These are phyloP conservation scores for Akanthomyces muscarius DNA, from an alignment of 2,329 filamentous ascomycete species.

Conservation along the genomic window DNA sequence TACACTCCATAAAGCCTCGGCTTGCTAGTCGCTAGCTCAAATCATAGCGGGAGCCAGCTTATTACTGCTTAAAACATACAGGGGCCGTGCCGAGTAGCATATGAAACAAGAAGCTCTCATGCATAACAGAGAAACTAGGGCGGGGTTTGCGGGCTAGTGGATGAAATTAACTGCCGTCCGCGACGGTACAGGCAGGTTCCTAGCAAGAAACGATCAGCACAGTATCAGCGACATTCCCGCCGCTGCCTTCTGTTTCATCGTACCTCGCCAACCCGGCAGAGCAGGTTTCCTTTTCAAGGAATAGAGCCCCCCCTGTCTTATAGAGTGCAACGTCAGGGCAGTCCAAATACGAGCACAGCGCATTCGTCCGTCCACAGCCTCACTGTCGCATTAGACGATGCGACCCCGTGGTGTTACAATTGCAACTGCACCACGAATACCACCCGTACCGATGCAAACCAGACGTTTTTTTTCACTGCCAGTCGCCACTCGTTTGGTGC, in stretches of 20 bases:
- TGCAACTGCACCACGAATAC: background rate
- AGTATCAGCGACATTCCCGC: background rate
- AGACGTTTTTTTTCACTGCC: too few relatives aligned
- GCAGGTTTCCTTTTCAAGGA: background rate
- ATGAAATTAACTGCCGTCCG: background rate
- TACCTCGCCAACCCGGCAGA: too few relatives aligned
- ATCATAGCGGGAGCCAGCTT: background rate
- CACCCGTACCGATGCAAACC: background rate
- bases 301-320: background rate
- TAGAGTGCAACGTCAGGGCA: background rate
- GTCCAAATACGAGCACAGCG: conserved; percentile 3
- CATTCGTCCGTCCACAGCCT: background rate
- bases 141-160: background rate
- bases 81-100: background rate
- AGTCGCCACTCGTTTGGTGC: too few relatives aligned
- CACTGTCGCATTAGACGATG: background rate
- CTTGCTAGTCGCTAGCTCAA: background rate
- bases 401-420: background rate
- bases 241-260: background rate
- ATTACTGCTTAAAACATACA: background rate
- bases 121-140: background rate
- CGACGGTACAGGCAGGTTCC: background rate
- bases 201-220: background rate
- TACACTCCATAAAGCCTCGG: too few relatives aligned
- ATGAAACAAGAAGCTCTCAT: background rate